Evolutionary conservation across 1,284 basidiomycete genomes (phyloP).

Genomic region (Inonotus hispidus): DNA sequence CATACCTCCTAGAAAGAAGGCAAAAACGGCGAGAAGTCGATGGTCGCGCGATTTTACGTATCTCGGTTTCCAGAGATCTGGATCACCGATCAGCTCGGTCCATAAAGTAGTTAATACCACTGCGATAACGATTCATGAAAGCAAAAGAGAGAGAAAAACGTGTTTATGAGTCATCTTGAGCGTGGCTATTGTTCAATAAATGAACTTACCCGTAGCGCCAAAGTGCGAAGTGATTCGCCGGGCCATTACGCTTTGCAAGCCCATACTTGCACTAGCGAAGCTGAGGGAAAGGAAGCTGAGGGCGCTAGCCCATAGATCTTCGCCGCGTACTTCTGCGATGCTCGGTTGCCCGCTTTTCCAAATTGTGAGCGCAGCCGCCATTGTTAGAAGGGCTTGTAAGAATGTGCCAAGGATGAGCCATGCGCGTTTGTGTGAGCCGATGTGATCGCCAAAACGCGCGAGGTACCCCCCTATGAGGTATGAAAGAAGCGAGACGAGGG

Average conservation of each 20-base stretch:
- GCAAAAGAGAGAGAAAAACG: background rate
- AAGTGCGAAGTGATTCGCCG: conserved; percentile 78
- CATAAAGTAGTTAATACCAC: conserved; percentile 76
- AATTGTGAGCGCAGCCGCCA: conserved; percentile 61
- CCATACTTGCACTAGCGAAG: conserved; percentile 74
- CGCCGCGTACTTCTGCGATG: conserved; percentile 46
- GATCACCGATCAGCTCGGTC: conserved; percentile 82
- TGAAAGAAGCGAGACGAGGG: conserved; percentile 65
- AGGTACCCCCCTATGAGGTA: conserved; percentile 71
- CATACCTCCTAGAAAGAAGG: conserved; percentile 73
- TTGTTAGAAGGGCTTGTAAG: conserved; percentile 68
- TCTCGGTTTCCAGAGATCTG: conserved; percentile 56
- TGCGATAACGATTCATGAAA: conserved; percentile 23
- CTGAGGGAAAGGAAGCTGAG: conserved; percentile 64
- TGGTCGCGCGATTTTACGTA: conserved; percentile 64
- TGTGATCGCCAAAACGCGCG: conserved; percentile 64
- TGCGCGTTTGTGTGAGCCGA: conserved; percentile 61
- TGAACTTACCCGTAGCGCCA: conserved; percentile 63
- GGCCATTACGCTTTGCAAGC: conserved; percentile 76
- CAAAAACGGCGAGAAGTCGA: conserved; percentile 58
- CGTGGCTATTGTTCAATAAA: background rate
- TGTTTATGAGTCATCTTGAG: background rate
- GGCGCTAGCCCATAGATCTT: conserved; percentile 64
- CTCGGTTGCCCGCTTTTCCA: conserved; percentile 58
- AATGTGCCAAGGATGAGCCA: conserved; percentile 74